Percentiles rank a stretch among this genome's conserved stretches.
phyloP scores from a whole-genome alignment of 345 rosid species.

The Erucastrum elatum region DNA sequence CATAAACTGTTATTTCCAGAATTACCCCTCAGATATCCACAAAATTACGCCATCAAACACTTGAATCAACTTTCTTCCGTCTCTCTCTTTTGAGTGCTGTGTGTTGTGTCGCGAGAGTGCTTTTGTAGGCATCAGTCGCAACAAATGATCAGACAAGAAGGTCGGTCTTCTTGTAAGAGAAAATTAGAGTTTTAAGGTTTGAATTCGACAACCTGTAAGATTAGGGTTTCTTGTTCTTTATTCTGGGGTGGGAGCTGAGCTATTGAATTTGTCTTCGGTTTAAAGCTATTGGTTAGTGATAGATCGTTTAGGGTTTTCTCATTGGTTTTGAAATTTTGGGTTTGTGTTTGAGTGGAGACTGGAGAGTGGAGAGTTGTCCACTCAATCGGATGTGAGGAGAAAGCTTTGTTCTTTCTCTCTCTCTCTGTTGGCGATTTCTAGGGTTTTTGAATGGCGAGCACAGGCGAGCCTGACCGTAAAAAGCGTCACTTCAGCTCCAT shows the following conservation, averaged over 20 bases:
- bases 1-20: conserved; percentile 13
- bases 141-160: conserved; percentile 16
- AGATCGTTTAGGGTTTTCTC: conserved; percentile 31
- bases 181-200: not conserved
- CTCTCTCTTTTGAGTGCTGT: not conserved
- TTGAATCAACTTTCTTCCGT: not conserved
- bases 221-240: conserved; percentile 26
- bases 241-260: not conserved
- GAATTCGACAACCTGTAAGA: conserved; percentile 19
- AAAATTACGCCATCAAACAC: conserved; percentile 25
- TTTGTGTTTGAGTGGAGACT: conserved; percentile 8
- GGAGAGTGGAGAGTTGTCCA: not conserved
- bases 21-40: conserved; percentile 38
- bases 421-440: conserved; percentile 31
- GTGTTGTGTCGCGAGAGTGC: conserved; percentile 8
- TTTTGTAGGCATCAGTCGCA: conserved; percentile 12
- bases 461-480: conserved; percentile 90
- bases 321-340: not conserved
- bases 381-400: conserved; percentile 34
- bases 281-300: conserved; percentile 14
- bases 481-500: conserved; percentile 76
- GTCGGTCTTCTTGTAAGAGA: not conserved
- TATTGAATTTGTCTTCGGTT: conserved; percentile 11
- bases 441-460: conserved; percentile 79
- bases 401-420: not conserved